Conservation (phyloP, 495 filamentous ascomycete species). For the Haplographium delicatum region DNA sequence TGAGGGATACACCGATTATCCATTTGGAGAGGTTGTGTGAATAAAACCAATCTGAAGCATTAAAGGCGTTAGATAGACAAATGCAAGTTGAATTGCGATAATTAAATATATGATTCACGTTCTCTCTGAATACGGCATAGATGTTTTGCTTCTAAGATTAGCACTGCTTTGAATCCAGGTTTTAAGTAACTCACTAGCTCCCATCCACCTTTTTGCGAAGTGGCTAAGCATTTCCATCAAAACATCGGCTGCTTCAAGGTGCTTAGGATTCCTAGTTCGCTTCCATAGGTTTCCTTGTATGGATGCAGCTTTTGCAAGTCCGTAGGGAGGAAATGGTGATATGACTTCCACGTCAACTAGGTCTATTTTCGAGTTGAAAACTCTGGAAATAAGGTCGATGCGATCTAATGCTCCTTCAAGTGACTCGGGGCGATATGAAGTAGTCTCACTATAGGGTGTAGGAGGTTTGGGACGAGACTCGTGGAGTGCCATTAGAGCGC, state of each 20-base stretch:
- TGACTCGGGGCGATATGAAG: neutral
- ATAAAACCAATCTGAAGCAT: too few species aligned
- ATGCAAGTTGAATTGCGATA: neutral
- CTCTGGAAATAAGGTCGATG: neutral
- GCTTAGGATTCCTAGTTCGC: conserved; percentile 5
- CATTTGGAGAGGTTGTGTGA: conserved; percentile 1
- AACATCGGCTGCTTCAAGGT: neutral
- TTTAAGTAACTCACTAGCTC: conserved; percentile 9
- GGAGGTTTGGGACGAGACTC: conserved; percentile 1
- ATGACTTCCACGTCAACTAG: conserved; percentile 10
- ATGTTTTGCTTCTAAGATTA: conserved; percentile 9
- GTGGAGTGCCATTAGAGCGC: conserved; percentile 15
- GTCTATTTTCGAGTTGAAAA: conserved; percentile 7
- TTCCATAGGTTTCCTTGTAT: conserved; percentile 6
- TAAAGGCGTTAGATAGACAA: too few species aligned
- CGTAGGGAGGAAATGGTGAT: conserved; percentile 14
- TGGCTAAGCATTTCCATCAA: conserved; percentile 8
- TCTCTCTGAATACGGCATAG: neutral
- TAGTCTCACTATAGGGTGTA: neutral
- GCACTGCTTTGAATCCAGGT: neutral
- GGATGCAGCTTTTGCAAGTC: neutral
- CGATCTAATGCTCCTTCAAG: conserved; percentile 2
- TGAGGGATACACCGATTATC: conserved; percentile 17
- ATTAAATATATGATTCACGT: neutral
- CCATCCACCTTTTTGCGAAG: conserved; percentile 14